Evolutionary conservation across 768 basidiomycete species (phyloP), one percentile per base, ranked within the genome.

Genomic region (Panaeolus papilionaceus): DNA sequence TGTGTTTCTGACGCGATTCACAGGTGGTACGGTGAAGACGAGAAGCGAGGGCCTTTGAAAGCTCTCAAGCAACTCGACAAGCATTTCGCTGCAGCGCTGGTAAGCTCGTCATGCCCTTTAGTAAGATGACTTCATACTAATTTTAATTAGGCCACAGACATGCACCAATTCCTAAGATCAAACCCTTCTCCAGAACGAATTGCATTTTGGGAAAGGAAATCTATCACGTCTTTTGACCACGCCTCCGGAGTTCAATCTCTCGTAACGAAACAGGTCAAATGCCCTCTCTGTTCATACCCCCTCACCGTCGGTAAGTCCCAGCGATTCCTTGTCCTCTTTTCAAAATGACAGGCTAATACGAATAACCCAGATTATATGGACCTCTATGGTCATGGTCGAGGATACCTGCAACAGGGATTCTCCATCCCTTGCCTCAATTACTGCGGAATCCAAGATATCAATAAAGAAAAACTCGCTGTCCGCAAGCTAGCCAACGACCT

Each of bases 341-440:
- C 2, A 14, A 40, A 40, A 40, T 6, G 9, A 2, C 14, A 6
- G 14, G 14, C 39, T 40, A 8, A 14, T 8, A 11, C 39, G 11
- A 4, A 40, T 14, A 40, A 40, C 39, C 2, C 3, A 51, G 49
- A 23, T 18, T 51, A 51, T 28, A 23, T 51, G 20, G 49, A 51
- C 26, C 49, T 5, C 8, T 28, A 51, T 14, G 26, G 26, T 10
- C 20, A 73, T 0, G 84, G 82, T 0, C 81, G 79, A 0, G 88
- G 88, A 0, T 89, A 86, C 63, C 72, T 83, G 0, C 86, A 88
- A 67, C 74, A 75, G 23, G 73, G 71, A 0, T 88, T 88, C 66
- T 71, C 42, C 5, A 62, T 69, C 0, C 26, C 38, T 49, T 89
- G 88, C 68, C 38, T 61, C 0, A 68, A 69, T 1, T 37, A 42